Conservation (phyloP, 441 rosid genomes). For the Corymbia calophylla region DNA sequence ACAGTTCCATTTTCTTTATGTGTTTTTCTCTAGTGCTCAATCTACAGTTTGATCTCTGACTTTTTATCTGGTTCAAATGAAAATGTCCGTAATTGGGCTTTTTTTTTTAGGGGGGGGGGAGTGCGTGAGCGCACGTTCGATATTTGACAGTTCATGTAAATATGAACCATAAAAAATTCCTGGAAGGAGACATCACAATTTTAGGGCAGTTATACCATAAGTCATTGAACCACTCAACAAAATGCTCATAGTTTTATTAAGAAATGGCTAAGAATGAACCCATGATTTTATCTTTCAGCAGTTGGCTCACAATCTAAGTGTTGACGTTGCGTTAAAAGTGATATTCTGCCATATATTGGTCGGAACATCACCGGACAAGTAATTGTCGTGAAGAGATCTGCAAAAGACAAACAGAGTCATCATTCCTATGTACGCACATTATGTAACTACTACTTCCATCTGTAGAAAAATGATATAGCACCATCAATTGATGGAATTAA, state of each 20-base stretch:
- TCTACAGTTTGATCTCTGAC: neutral
- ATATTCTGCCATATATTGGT: constrained; percentile 4
- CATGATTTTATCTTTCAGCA: neutral
- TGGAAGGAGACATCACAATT: neutral
- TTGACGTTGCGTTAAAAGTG: neutral
- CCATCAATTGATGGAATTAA: neutral
- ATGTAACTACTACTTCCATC: neutral
- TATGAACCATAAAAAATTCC: neutral
- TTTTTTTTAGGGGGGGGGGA: neutral
- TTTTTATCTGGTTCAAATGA: neutral
- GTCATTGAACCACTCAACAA: neutral
- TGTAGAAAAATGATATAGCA: neutral
- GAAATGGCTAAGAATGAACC: neutral
- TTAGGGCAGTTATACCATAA: neutral
- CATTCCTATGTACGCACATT: neutral
- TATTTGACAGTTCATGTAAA: neutral
- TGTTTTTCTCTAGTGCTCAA: neutral
- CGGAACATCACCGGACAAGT: constrained; percentile 5
- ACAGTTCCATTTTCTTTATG: neutral
- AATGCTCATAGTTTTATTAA: neutral
- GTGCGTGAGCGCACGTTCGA: neutral
- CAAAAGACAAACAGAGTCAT: neutral
- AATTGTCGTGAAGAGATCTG: constrained; percentile 7
- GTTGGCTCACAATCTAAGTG: constrained; percentile 1
- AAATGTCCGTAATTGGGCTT: neutral